phyloP scores from a whole-genome alignment of 2,329 filamentous ascomycete species.

The Trichoderma sp. region DNA sequence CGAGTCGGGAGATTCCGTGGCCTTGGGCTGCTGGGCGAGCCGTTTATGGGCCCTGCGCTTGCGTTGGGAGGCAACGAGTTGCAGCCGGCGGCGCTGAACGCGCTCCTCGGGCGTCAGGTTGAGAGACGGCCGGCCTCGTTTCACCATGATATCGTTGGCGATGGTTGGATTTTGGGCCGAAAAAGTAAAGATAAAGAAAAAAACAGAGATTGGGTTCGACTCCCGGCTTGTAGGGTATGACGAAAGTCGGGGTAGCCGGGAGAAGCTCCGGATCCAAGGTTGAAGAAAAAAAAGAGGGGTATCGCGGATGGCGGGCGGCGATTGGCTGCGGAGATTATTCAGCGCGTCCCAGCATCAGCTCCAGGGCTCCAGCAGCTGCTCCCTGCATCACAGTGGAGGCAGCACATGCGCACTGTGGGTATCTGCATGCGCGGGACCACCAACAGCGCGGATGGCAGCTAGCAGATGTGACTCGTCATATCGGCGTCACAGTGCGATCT shows the following conservation, averaged over 20 bases:
- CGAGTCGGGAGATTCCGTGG: not conserved
- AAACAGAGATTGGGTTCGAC: not conserved
- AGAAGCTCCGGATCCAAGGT: not conserved
- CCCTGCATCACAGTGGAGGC: not conserved
- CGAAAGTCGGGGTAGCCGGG: conserved; percentile 2
- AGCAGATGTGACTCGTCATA: conserved; percentile 18
- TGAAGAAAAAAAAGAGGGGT: not conserved
- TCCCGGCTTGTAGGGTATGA: not conserved
- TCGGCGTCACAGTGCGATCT: conserved; percentile 13
- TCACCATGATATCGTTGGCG: not conserved
- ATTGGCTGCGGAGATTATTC: conserved; percentile 7
- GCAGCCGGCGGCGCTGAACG: not conserved
- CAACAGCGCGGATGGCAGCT: not conserved
- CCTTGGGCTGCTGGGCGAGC: not conserved
- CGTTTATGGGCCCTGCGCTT: conserved; percentile 16
- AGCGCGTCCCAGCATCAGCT: not conserved
- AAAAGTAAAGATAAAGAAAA: not conserved
- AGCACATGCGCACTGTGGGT: not conserved
- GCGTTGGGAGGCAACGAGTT: conserved; percentile 13
- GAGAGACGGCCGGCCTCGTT: conserved; percentile 7
- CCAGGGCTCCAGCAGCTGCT: not conserved
- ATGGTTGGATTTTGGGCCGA: not conserved
- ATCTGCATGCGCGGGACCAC: not conserved
- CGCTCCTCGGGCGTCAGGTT: conserved; percentile 18
- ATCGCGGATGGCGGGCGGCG: not conserved